Evolutionary conservation across 768 basidiomycete species (phyloP), one percentile per base, ranked within the genome.

Genomic region (Hericium erinaceus): DNA sequence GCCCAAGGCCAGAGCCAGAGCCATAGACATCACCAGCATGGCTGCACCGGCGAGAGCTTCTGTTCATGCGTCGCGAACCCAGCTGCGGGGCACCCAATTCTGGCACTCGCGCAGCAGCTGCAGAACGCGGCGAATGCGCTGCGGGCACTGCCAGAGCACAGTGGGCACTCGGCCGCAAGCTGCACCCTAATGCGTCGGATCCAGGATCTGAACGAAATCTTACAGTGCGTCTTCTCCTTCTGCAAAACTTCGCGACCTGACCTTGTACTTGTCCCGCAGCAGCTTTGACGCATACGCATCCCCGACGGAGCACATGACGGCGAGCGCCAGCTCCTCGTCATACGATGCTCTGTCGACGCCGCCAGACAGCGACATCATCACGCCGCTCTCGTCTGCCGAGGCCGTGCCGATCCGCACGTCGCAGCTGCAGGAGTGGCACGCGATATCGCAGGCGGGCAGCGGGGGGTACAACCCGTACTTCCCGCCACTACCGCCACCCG

Each of bases 311-410:
- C 28, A 33, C 28, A 33, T 33, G 28, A 33, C 28, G 28, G 28
- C 28, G 28, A 33, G 28, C 28, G 51, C 37, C 22, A 37, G 7
- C 7, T 52, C 15, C 53, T 61, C 48, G 26, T 57, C 60, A 41
- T 63, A 63, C 54, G 62, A 63, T 9, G 55, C 62, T 0, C 40
- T 59, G 16, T 61, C 62, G 15, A 63, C 62, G 12, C 62, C 62
- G 39, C 62, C 62, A 2, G 62, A 63, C 38, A 61, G 60, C 28
- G 62, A 63, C 39, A 60, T 63, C 49, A 63, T 63, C 49, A 63
- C 62, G 18, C 62, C 62, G n/a, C 53, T 63, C 55, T 63, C 62
- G n/a, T 63, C 62, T 2, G 61, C 57, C 39, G 62, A 63, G 54
- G 52, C 58, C 38, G 62, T 55, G 8, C 62, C 62, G 28, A 57